These are phyloP conservation scores for Ceratocystis destructans DNA, from an alignment of 2,329 filamentous ascomycete species.

Conservation along the genomic window DNA sequence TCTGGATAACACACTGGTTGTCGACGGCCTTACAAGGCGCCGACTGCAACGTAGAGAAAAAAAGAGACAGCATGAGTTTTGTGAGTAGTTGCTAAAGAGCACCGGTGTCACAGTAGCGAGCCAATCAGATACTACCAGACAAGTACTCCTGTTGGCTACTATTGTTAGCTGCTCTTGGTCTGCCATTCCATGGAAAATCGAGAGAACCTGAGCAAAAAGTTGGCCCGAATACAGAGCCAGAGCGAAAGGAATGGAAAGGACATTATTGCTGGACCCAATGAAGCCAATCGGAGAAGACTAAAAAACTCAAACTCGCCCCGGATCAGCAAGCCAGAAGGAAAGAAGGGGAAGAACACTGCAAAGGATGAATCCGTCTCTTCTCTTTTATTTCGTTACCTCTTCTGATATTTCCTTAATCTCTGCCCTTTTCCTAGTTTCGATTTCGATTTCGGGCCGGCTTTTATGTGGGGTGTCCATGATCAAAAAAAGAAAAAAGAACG, in stretches of 20 bases:
- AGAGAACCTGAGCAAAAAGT: neutral
- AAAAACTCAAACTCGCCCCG: neutral
- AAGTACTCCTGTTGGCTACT: neutral
- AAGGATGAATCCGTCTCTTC: neutral
- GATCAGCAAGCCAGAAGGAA: neutral
- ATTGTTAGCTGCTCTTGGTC: neutral
- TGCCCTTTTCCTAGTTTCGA: neutral
- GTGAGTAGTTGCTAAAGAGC: neutral
- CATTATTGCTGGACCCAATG: neutral
- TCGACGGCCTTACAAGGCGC: neutral
- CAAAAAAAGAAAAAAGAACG: neutral
- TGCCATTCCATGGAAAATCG: neutral
- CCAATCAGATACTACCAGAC: neutral
- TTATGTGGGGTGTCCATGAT: neutral
- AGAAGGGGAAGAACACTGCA: neutral
- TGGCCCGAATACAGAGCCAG: conserved; percentile 1
- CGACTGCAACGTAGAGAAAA: neutral
- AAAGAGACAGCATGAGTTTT: neutral
- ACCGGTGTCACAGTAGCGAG: neutral
- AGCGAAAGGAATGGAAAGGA: neutral
- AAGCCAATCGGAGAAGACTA: neutral
- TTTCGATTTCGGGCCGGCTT: conserved; percentile 4
- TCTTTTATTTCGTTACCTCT: neutral
- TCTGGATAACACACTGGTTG: neutral
- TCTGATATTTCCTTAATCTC: neutral